phyloP scores from a whole-genome alignment of 768 basidiomycete genomes.

The Arthromyces matolae region DNA sequence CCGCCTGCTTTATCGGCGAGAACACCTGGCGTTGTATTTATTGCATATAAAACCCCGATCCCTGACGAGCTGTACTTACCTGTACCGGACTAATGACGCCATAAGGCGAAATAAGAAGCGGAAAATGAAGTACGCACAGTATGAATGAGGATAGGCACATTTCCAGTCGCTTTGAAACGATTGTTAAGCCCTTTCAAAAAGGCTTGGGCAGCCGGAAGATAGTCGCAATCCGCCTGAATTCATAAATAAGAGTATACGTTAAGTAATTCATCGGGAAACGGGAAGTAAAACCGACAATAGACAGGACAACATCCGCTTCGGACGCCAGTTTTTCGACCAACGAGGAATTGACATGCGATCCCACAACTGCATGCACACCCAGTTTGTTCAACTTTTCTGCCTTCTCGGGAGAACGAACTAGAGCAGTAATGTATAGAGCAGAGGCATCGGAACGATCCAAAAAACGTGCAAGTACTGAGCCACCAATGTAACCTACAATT shows the following conservation, averaged over 20 bases:
- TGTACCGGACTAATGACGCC: slow-evolving; percentile 43
- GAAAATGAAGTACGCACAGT: slow-evolving; percentile 41
- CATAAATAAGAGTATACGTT: not conserved
- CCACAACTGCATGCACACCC: slow-evolving; percentile 38
- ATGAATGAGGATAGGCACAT: slow-evolving; percentile 51
- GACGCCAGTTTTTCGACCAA: slow-evolving; percentile 42
- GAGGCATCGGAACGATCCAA: slow-evolving; percentile 32
- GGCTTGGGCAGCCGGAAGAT: slow-evolving; percentile 39
- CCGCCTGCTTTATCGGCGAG: slow-evolving; percentile 46
- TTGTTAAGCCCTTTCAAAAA: slow-evolving; percentile 52
- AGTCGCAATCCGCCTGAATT: slow-evolving; percentile 39
- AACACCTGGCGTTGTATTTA: slow-evolving; percentile 29
- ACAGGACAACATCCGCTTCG: slow-evolving; percentile 26
- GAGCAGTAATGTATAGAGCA: slow-evolving; percentile 38
- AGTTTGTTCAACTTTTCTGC: slow-evolving; percentile 38
- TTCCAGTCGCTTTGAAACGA: slow-evolving; percentile 37
- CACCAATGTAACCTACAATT: slow-evolving; percentile 53
- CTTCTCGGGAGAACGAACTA: slow-evolving; percentile 43
- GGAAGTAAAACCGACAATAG: slow-evolving; percentile 9
- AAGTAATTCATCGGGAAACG: too few relatives aligned
- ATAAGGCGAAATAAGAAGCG: not conserved
- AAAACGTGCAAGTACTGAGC: slow-evolving; percentile 42
- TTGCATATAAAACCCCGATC: not conserved
- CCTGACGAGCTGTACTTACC: slow-evolving; percentile 25
- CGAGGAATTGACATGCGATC: too few relatives aligned